Base-by-base conservation (phyloP, 169 alveolate species). In the Ichthyophthirius multifiliis region DNA sequence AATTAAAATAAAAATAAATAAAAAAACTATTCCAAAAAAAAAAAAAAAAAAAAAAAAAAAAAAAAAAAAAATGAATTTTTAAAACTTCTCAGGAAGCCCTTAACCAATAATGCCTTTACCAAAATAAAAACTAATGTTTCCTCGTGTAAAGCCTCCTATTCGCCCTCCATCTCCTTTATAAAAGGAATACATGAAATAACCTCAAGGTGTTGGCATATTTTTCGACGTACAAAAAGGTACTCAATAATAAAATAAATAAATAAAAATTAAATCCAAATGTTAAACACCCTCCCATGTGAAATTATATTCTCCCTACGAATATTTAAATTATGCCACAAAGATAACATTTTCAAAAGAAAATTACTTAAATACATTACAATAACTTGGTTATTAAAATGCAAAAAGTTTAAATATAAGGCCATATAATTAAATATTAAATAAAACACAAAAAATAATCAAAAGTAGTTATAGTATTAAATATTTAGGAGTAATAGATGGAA, bases 401-500 rank as follows among this genome's bases (percentile, higher is more conserved):
- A 55, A 16, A 13, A 55, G 31, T 27, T 6, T 55, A 23, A 55
- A 55, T 27, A 39, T 27, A 10, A 55, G 31, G 13, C 71, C 71
- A 1, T 55, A 55, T 10, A 55, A 55, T 18, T 34, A 55, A 10
- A 55, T 55, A 27, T 27, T 55, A 39, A 55, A 55, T 55, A 55
- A 55, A 27, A 55, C 71, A 20, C 18, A 55, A 55, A 27, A 55
- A 3, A 55, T 55, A 1, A 27, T 55, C 2, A 39, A 34, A 1
- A 55, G 31, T 27, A 55, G 71, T 5, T 55, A 55, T 23, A 55
- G 71, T 27, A 13, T 55, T 27, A 55, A 55, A 55, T 55, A 55
- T 55, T 27, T 55, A 5, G 71, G 71, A 55, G 71, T 55, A 4
- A 55, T 55, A 27, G 71, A 55, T 55, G 71, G 71, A 27, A 55